These are phyloP conservation scores for Phytophthora pinifolia DNA, from an alignment of 352 stramenopile genomes.

Conservation along the genomic window DNA sequence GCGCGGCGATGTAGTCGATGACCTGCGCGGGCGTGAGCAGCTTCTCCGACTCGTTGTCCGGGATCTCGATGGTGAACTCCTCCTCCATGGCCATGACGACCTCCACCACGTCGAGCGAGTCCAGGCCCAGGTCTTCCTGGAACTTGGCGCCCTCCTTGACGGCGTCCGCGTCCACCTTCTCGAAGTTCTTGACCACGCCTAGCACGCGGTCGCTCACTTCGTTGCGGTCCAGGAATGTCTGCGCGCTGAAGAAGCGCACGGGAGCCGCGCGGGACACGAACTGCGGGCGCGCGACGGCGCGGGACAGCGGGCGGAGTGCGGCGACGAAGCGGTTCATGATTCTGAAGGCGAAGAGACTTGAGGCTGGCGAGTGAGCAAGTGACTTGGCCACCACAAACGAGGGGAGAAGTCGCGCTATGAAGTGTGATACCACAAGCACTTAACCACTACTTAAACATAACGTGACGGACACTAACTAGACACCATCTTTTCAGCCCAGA, in stretches of 20 bases:
- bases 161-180: constrained; percentile 98
- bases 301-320: constrained; percentile 65
- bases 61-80: constrained; percentile 99
- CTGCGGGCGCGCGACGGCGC: constrained; percentile 51
- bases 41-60: constrained; percentile 99
- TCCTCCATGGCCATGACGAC: constrained; percentile 99
- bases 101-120: constrained; percentile 97
- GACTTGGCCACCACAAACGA: constrained; percentile 33
- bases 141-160: constrained; percentile 93
- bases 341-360: constrained; percentile 21
- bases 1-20: constrained; percentile 97
- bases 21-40: constrained; percentile 96
- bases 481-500: neutral
- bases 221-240: constrained; percentile 87
- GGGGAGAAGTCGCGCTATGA: constrained; percentile 5
- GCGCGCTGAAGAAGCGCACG: constrained; percentile 77
- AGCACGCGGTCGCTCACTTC: constrained; percentile 98
- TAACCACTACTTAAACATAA: too few species aligned
- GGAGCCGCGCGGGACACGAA: constrained; percentile 30
- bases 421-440: neutral
- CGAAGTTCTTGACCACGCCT: constrained; percentile 99
- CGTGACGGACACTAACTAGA: neutral
- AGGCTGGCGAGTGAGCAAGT: constrained; percentile 18
- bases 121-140: constrained; percentile 97
- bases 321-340: constrained; percentile 79